These are phyloP conservation scores for Podaxis sp. DNA, from an alignment of 768 basidiomycete genomes.

Conservation along the genomic window DNA sequence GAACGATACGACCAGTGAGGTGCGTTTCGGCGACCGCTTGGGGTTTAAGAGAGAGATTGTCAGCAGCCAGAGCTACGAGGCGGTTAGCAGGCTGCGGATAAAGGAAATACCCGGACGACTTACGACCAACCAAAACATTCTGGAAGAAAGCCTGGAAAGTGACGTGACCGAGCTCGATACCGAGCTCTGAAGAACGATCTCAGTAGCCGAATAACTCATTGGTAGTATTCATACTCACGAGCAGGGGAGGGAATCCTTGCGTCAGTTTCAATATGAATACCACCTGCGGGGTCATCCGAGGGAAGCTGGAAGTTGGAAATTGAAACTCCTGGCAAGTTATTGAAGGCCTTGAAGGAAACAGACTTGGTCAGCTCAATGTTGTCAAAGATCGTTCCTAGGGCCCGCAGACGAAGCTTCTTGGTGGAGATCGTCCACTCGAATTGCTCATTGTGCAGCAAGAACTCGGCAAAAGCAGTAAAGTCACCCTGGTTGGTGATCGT, in stretches of 20 bases:
- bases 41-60: slow-evolving; percentile 46
- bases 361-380: slow-evolving; percentile 57
- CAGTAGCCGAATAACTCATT: slow-evolving; percentile 12
- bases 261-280: slow-evolving; percentile 68
- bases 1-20: slow-evolving; percentile 60
- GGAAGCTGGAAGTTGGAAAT: slow-evolving; percentile 71
- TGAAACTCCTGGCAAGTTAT: slow-evolving; percentile 63
- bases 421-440: slow-evolving; percentile 75
- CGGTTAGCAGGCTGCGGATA: background rate
- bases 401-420: slow-evolving; percentile 53
- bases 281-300: slow-evolving; percentile 61
- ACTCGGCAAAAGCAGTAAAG: slow-evolving; percentile 65
- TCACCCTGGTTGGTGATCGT: slow-evolving; percentile 49
- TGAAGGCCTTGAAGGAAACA: slow-evolving; percentile 65
- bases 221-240: slow-evolving; percentile 38
- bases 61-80: slow-evolving; percentile 45
- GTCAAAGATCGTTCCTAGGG: slow-evolving; percentile 68
- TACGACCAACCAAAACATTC: slow-evolving; percentile 55
- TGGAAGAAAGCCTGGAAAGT: slow-evolving; percentile 61
- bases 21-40: slow-evolving; percentile 43
- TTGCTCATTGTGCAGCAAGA: slow-evolving; percentile 55
- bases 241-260: slow-evolving; percentile 60
- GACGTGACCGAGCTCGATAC: slow-evolving; percentile 64
- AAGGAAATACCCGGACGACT: slow-evolving; percentile 21
- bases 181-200: slow-evolving; percentile 43